These are phyloP conservation scores for Diaporthe sp. DNA, from an alignment of 2,329 filamentous ascomycete species.

Conservation along the genomic window DNA sequence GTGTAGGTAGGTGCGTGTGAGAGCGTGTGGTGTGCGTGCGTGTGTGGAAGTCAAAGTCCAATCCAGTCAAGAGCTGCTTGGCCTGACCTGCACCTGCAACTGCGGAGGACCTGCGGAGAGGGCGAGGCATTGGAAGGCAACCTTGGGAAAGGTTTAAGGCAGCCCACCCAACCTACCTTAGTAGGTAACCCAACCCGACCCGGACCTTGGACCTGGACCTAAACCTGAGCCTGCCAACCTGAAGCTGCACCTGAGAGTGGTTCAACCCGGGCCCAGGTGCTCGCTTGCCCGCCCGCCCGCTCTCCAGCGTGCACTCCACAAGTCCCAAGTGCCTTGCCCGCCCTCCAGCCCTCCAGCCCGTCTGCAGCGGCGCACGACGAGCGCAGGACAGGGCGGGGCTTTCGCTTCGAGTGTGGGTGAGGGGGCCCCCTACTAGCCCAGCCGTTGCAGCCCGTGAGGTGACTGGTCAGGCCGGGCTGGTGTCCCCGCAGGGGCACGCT, in stretches of 20 bases:
- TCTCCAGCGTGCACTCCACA: neutral
- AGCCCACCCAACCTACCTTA: neutral
- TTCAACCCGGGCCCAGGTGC: slow-evolving; percentile 15
- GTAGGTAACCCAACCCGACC: neutral
- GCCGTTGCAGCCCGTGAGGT: slow-evolving; percentile 31
- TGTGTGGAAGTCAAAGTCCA: slow-evolving; percentile 28
- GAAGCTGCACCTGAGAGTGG: neutral
- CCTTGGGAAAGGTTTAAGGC: slow-evolving; percentile 31
- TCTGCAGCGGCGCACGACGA: slow-evolving; percentile 14
- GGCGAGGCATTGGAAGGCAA: slow-evolving; percentile 24
- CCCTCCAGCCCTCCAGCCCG: neutral
- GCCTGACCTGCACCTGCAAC: slow-evolving; percentile 18
- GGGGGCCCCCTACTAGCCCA: slow-evolving; percentile 35
- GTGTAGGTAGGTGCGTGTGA: neutral
- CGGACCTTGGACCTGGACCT: slow-evolving; percentile 13
- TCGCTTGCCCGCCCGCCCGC: slow-evolving; percentile 1
- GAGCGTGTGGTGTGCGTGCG: slow-evolving; percentile 13
- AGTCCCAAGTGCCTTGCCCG: neutral
- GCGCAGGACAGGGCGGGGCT: slow-evolving; percentile 31
- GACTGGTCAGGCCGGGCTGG: slow-evolving; percentile 27
- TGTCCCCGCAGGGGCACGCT: slow-evolving; percentile 13
- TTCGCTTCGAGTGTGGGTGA: slow-evolving; percentile 29
- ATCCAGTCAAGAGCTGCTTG: slow-evolving; percentile 31
- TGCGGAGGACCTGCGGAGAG: slow-evolving; percentile 30
- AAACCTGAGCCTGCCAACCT: slow-evolving; percentile 2